Evolutionary conservation across 352 stramenopile genomes (phyloP).

Genomic region (Poterioochromonas sp.): DNA sequence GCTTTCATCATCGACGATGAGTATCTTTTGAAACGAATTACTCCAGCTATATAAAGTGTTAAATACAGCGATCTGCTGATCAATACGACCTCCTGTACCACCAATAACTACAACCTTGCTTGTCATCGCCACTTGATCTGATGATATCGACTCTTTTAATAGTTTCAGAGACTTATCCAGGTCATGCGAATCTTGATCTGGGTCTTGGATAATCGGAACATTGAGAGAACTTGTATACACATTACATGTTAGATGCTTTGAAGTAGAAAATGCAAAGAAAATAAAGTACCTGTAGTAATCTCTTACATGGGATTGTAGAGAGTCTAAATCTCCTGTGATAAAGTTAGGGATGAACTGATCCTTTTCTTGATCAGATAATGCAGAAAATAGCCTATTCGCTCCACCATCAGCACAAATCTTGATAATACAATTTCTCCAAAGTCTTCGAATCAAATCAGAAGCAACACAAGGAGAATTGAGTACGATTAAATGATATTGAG

Average conservation of each 20-base stretch:
- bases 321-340: conserved; percentile 23
- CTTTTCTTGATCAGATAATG: not conserved
- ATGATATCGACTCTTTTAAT: not conserved
- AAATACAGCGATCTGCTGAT: conserved; percentile 12
- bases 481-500: no score
- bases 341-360: not conserved
- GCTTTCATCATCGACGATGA: not conserved
- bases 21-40: not conserved
- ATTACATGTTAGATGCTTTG: not conserved
- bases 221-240: not conserved
- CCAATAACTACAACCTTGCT: not conserved
- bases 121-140: not conserved
- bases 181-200: conserved; percentile 17
- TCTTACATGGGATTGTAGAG: not conserved
- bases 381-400: conserved; percentile 8
- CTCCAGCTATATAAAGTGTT: not conserved
- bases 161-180: not conserved
- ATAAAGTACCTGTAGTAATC: conserved; percentile 24
- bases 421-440: not conserved
- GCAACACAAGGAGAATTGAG: no score
- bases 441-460: no score
- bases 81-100: not conserved
- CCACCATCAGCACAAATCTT: conserved; percentile 23
- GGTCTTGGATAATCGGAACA: not conserved
- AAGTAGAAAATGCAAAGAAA: not conserved